These are phyloP conservation scores for Trametes cinnabarina DNA, from an alignment of 768 basidiomycete species.

Conservation along the genomic window DNA sequence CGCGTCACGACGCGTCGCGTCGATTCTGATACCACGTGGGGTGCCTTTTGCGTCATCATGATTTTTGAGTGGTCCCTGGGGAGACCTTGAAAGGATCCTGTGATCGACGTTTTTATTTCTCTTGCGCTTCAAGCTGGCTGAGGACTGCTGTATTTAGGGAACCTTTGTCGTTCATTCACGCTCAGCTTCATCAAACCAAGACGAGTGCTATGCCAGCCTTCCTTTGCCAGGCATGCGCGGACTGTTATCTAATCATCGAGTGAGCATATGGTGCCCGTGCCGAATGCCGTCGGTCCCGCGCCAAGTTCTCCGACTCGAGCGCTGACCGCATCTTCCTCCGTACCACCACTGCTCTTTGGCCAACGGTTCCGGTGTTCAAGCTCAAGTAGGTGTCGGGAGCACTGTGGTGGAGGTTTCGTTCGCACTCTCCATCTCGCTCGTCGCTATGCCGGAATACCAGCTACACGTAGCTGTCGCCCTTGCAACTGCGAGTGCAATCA, in stretches of 20 bases:
- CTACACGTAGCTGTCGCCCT: conserved; percentile 52
- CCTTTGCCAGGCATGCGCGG: neutral
- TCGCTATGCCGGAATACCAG: conserved; percentile 59
- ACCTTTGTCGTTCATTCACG: too few species aligned
- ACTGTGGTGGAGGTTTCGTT: neutral
- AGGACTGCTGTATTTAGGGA: too few species aligned
- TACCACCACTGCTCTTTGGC: neutral
- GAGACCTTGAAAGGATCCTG: too few species aligned
- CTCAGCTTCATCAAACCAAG: too few species aligned
- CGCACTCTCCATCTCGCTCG: neutral
- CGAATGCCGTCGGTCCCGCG: neutral
- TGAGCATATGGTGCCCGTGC: neutral
- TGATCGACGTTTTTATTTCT: too few species aligned
- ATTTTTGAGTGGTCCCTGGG: too few species aligned
- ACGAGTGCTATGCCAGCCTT: too few species aligned
- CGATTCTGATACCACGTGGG: too few species aligned
- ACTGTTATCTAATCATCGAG: neutral
- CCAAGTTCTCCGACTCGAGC: neutral
- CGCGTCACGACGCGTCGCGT: too few species aligned
- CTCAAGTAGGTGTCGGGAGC: neutral
- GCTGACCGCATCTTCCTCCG: neutral
- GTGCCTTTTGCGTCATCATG: too few species aligned
- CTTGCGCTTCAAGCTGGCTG: too few species aligned
- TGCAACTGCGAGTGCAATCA: conserved; percentile 41
- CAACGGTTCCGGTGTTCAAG: neutral